Percentiles rank a stretch among this genome's conserved stretches.
These are phyloP conservation scores for Lyophyllum shimeji DNA, from an alignment of 768 basidiomycete species.

Conservation along the genomic window DNA sequence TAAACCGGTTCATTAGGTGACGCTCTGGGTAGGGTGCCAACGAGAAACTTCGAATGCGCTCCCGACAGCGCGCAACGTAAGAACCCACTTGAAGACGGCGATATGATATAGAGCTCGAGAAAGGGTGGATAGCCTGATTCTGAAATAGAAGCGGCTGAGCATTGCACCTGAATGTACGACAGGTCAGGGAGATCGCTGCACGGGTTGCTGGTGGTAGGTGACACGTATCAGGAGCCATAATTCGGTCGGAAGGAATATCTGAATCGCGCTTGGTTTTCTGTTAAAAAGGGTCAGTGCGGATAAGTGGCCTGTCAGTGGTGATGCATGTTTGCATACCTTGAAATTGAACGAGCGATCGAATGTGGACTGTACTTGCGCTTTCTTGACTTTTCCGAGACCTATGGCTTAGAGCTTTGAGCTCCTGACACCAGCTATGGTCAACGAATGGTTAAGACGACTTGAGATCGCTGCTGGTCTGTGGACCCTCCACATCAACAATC, in stretches of 20 bases:
- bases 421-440: background rate
- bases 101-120: slow-evolving; percentile 18
- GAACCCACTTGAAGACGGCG: slow-evolving; percentile 12
- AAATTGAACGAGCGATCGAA: background rate
- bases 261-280: background rate
- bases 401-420: background rate
- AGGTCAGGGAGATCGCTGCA: slow-evolving; percentile 12
- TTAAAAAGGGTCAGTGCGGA: no score
- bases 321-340: background rate
- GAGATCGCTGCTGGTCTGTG: no score
- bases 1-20: background rate
- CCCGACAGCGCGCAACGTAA: slow-evolving; percentile 13
- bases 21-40: slow-evolving; percentile 17
- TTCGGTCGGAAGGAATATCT: slow-evolving; percentile 18
- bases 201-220: slow-evolving; percentile 3
- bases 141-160: slow-evolving; percentile 17
- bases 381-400: background rate
- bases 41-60: slow-evolving; percentile 16
- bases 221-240: slow-evolving; percentile 20
- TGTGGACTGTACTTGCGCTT: background rate
- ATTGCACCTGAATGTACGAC: slow-evolving; percentile 15
- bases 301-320: no score
- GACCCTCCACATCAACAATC: no score
- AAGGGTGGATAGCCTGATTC: slow-evolving; percentile 17
- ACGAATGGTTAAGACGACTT: no score